Evolutionary conservation across 345 rosid species (phyloP).

Genomic region (Nasturtium officinale): DNA sequence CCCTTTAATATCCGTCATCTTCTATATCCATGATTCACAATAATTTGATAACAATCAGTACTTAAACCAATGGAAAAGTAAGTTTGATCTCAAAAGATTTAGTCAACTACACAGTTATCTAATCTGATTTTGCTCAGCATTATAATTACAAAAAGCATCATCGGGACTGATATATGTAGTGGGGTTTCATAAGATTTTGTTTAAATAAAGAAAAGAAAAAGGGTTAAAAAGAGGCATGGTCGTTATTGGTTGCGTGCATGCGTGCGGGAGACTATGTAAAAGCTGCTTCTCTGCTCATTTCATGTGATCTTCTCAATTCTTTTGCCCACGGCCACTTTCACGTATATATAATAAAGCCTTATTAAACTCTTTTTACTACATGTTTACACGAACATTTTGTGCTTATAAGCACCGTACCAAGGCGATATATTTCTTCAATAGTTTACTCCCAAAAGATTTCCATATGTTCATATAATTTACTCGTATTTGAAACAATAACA

Average conservation of each 20-base stretch:
- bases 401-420: not conserved
- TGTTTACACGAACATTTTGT: not conserved
- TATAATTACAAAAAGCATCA: not conserved
- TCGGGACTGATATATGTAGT: not conserved
- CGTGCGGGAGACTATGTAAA: constrained; percentile 44
- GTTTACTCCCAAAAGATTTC: not conserved
- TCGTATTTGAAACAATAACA: not conserved
- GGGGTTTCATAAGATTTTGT: constrained; percentile 24
- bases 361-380: constrained; percentile 6
- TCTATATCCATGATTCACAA: not conserved
- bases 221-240: constrained; percentile 29
- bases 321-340: constrained; percentile 33
- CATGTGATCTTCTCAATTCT: constrained; percentile 37
- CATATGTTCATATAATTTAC: not conserved
- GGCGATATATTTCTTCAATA: not conserved
- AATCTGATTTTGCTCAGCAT: not conserved
- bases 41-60: not conserved
- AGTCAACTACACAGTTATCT: constrained; percentile 27
- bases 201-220: not conserved
- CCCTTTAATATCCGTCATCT: not conserved
- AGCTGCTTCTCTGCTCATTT: constrained; percentile 34
- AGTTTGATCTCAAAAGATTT: not conserved
- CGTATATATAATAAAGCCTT: not conserved
- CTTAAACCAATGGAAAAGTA: not conserved
- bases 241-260: constrained; percentile 39